Base-by-base conservation (phyloP, 164 flowering plant species). In the Macadamia tetraphylla region DNA sequence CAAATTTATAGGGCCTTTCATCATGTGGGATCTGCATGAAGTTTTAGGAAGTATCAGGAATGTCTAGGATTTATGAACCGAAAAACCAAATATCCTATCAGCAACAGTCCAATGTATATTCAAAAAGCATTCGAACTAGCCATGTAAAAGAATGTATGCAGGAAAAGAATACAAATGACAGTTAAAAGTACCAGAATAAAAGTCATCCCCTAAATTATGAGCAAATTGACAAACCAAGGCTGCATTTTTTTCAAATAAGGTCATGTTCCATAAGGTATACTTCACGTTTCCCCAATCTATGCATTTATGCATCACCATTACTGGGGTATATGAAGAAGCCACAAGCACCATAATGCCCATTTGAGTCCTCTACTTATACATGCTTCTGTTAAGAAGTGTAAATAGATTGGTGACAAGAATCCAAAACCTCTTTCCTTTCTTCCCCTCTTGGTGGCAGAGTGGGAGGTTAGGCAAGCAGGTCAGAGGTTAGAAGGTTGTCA, bases 1-100 rank as follows among this genome's bases (percentile, higher is more conserved):
- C 76, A 60, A 65, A 66, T 53, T 74, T 85, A 78, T 75, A 76
- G 61, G 71, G 77, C 44, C 78, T 86, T 70, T 82, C 87, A 67
- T 78, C 68, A 58, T 70, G 79, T 58, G 62, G 65, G 43, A 76
- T 75, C 92, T 86, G 83, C 67, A 57, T 65, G 43, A 59, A 64
- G 57, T n/a, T 59, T 46, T 56, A 61, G 18, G 15, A 64, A 73
- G 68, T 56, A 29, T 48, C 15, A 59, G 43, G 65, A 46, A 55
- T 14, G n/a, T 40, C 0, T 14, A 31, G 59, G 59, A 6, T 55
- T 43, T 4, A n/a, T 30, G 35, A n/a, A 6, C 2, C 6, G 18
- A 8, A 55, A 55, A n/a, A 49, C 23, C 3, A 51, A 5, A 60
- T 11, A 13, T 9, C 29, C 53, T n/a, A 48, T 48, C 35, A 29